phyloP scores from a whole-genome alignment of 257 asterid species.

The Euphrasia confusa region DNA sequence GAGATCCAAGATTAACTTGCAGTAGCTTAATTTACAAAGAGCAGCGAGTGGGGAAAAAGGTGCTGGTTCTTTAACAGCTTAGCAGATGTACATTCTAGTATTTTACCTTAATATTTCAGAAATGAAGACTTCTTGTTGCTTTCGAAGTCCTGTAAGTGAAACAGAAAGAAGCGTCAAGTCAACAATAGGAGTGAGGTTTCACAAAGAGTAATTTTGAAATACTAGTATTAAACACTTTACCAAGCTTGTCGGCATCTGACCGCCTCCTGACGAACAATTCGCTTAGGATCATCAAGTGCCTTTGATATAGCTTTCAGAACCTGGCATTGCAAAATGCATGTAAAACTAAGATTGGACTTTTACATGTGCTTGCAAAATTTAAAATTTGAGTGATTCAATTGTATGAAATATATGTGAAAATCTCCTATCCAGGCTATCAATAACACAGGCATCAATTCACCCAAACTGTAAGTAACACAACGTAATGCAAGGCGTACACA shows the following conservation, averaged over 20 bases:
- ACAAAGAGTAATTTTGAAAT: conserved; percentile 8
- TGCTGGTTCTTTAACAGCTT: conserved; percentile 24
- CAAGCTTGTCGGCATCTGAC: conserved; percentile 88
- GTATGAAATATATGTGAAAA: not conserved
- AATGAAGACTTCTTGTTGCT: conserved; percentile 46
- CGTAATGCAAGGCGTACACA: conserved; percentile 4
- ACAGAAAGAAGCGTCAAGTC: not conserved
- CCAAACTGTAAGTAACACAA: not conserved
- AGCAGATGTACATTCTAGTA: not conserved
- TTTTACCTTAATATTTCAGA: conserved; percentile 22
- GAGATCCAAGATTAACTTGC: not conserved
- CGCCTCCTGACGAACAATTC: conserved; percentile 83
- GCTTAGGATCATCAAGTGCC: conserved; percentile 89
- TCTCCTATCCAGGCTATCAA: not conserved
- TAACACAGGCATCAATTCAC: conserved; percentile 5
- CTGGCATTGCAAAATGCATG: conserved; percentile 33
- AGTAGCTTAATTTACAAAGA: conserved; percentile 1
- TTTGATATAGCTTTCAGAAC: conserved; percentile 65
- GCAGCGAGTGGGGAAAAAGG: not conserved
- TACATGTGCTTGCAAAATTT: not conserved
- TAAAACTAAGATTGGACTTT: conserved; percentile 11
- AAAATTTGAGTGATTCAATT: conserved; percentile 1
- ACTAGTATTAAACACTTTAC: conserved; percentile 27
- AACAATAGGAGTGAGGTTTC: conserved; percentile 9
- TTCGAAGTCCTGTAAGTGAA: conserved; percentile 51